Conservation (phyloP, 2,329 filamentous ascomycete species). For the Dendryphion nanum region DNA sequence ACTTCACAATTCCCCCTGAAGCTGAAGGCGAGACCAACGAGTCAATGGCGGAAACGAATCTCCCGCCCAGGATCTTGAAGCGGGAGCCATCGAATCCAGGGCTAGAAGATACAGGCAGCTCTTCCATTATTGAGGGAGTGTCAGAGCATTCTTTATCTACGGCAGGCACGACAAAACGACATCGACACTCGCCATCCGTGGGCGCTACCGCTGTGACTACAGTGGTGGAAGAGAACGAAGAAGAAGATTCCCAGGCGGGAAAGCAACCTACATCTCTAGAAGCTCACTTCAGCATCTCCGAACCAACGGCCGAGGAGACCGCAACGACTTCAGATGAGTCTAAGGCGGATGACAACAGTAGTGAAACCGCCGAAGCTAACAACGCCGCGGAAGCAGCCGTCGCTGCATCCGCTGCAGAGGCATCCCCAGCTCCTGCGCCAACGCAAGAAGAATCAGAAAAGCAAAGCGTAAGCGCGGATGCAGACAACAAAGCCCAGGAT, state of each 20-base stretch:
- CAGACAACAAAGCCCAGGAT: too few species aligned
- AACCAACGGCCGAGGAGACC: not conserved
- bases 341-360: too few species aligned
- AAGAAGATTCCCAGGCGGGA: slow-evolving; percentile 61
- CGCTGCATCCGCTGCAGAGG: not conserved
- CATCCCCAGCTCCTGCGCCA: too few species aligned
- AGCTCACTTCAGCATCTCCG: too few species aligned
- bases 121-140: slow-evolving; percentile 20
- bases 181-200: slow-evolving; percentile 78
- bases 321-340: not conserved
- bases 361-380: not conserved
- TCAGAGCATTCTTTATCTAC: slow-evolving; percentile 51
- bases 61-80: slow-evolving; percentile 35
- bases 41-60: slow-evolving; percentile 18
- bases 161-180: slow-evolving; percentile 73
- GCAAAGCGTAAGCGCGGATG: too few species aligned
- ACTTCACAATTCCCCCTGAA: slow-evolving; percentile 91
- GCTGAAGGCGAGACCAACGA: slow-evolving; percentile 72
- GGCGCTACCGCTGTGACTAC: slow-evolving; percentile 72
- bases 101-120: slow-evolving; percentile 17
- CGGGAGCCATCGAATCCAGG: slow-evolving; percentile 30
- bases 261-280: too few species aligned
- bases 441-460: too few species aligned
- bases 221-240: slow-evolving; percentile 80
- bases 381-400: slow-evolving; percentile 2